Evolutionary conservation across 2,329 filamentous ascomycete species (phyloP).

Genomic region (Penicillium occitanis): DNA sequence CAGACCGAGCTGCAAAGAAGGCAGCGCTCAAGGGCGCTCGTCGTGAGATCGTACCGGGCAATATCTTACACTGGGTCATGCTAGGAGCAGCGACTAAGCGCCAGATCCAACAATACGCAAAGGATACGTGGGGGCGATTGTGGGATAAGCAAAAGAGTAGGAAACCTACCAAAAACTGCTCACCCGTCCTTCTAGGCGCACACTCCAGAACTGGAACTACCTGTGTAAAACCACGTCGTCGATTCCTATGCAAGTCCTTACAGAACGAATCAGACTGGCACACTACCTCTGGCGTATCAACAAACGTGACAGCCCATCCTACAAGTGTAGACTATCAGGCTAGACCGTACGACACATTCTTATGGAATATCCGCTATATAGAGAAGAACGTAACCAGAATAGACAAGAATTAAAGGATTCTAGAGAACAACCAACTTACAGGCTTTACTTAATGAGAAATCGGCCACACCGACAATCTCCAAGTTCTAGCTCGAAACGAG

Average conservation of each 20-base stretch:
- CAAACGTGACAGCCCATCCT: not conserved
- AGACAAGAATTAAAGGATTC: not conserved
- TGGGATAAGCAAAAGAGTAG: not conserved
- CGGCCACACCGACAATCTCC: not conserved
- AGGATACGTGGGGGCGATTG: not conserved
- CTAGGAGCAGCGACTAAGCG: not conserved
- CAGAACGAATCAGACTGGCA: not conserved
- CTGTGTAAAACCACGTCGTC: slow-evolving; percentile 1
- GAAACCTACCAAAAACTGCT: not conserved
- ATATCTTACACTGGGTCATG: not conserved
- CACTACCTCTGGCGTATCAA: slow-evolving; percentile 4
- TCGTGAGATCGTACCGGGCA: not conserved
- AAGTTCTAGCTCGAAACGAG: too few species aligned
- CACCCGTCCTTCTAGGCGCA: not conserved
- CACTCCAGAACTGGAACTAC: not conserved
- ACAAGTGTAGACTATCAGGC: not conserved
- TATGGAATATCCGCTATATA: not conserved
- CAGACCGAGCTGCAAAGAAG: not conserved
- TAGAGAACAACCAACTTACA: not conserved
- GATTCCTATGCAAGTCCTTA: not conserved
- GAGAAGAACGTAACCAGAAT: not conserved
- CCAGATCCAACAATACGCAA: not conserved
- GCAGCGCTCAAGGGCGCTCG: not conserved
- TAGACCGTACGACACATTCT: not conserved
- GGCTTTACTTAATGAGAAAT: not conserved